Evolutionary conservation across 2,329 filamentous ascomycete genomes (phyloP).

Genomic region (Fusarium ramigenum): DNA sequence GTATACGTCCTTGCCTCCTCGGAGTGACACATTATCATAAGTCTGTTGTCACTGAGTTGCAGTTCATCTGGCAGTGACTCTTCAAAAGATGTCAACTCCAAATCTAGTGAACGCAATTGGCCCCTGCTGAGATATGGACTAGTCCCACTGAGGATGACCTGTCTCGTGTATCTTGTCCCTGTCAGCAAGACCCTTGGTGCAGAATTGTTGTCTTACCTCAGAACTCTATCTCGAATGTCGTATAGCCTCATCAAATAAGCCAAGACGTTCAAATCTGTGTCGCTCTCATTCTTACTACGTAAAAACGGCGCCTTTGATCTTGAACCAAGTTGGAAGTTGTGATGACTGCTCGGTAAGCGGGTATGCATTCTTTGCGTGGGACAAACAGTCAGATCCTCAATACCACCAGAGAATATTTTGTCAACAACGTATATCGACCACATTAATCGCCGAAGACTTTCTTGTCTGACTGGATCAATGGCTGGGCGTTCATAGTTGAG

Average conservation of each 20-base stretch:
- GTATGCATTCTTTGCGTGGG: constrained; percentile 37
- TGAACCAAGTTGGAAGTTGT: constrained; percentile 40
- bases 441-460: constrained; percentile 38
- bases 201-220: neutral
- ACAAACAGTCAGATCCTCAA: constrained; percentile 44
- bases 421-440: constrained; percentile 43
- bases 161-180: constrained; percentile 15
- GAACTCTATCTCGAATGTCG: constrained; percentile 36
- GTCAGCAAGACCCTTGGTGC: rapidly evolving
- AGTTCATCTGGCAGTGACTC: constrained; percentile 34
- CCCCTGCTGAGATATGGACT: constrained; percentile 30
- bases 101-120: constrained; percentile 20
- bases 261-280: constrained; percentile 25
- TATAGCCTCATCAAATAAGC: constrained; percentile 35
- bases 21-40: constrained; percentile 42
- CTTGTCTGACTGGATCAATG: constrained; percentile 31
- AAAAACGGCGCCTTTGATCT: constrained; percentile 32
- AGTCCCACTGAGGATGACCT: constrained; percentile 23
- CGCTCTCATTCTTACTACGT: neutral
- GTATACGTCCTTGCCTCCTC: constrained; percentile 35
- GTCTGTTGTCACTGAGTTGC: constrained; percentile 11
- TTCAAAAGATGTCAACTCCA: constrained; percentile 32
- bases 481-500: constrained; percentile 40
- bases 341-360: constrained; percentile 38
- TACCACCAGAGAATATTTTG: constrained; percentile 40